A percentile compares a stretch with the other conserved stretches of the same genome.
Evolutionary conservation across 805 yeast species (phyloP).

Genomic region (Wickerhamomyces queroliae): DNA sequence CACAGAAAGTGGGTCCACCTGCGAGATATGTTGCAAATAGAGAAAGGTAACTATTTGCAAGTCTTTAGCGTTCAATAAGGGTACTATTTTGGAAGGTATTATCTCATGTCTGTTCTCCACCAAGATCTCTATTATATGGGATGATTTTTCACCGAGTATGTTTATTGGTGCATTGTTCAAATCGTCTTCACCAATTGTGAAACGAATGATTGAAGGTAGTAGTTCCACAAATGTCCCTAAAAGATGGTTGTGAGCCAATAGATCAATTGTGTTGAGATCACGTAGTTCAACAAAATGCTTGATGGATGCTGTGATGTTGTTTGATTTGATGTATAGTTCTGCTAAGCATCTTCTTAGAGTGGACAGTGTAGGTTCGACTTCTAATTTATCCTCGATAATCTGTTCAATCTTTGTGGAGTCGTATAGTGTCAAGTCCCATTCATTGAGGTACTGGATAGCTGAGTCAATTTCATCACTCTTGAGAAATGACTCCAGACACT

Average conservation of each 20-base stretch:
- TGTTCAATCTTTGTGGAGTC: slow-evolving; percentile 34
- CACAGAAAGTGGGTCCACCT: slow-evolving; percentile 49
- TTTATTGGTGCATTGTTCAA: slow-evolving; percentile 35
- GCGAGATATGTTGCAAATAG: slow-evolving; percentile 55
- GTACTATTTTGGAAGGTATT: slow-evolving; percentile 44
- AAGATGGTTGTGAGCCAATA: slow-evolving; percentile 60
- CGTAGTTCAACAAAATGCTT: slow-evolving; percentile 51
- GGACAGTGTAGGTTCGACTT: slow-evolving; percentile 21
- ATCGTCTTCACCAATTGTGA: slow-evolving; percentile 34
- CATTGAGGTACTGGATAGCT: slow-evolving; percentile 35
- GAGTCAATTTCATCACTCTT: slow-evolving; percentile 25
- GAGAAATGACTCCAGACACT: slow-evolving; percentile 41
- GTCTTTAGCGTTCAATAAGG: slow-evolving; percentile 32
- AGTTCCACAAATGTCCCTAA: slow-evolving; percentile 40
- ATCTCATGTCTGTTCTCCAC: slow-evolving; percentile 65
- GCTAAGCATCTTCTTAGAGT: slow-evolving; percentile 40
- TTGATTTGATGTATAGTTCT: slow-evolving; percentile 47
- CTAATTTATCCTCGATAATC: slow-evolving; percentile 37
- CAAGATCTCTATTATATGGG: slow-evolving; percentile 44
- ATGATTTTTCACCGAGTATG: slow-evolving; percentile 32
- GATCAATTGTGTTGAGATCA: slow-evolving; percentile 49
- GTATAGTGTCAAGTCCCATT: slow-evolving; percentile 57
- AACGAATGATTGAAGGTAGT: slow-evolving; percentile 45
- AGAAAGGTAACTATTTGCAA: slow-evolving; percentile 52
- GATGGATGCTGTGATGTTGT: slow-evolving; percentile 59